A percentile compares a stretch with the other conserved stretches of the same genome.
Evolutionary conservation across 1,284 basidiomycete species (phyloP).

Genomic region (Psilocybe mexicana): DNA sequence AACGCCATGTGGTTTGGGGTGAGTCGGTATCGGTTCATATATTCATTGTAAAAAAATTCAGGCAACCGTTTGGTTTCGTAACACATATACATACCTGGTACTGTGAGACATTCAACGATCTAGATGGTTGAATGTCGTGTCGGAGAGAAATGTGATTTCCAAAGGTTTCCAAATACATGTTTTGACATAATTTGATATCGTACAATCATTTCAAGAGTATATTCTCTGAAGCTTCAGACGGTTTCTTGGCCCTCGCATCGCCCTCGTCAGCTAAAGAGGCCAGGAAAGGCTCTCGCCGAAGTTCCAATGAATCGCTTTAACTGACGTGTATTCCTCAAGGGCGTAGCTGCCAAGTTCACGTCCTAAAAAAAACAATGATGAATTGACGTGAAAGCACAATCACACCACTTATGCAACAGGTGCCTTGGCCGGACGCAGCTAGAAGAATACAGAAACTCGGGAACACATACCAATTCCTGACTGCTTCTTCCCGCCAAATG

Average conservation of each 20-base stretch:
- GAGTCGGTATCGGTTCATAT: too few species aligned
- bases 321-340: constrained; percentile 76
- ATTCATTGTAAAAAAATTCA: too few species aligned
- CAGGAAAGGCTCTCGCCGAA: constrained; percentile 79
- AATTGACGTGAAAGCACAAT: background rate
- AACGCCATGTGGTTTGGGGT: too few species aligned
- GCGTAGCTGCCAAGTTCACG: constrained; percentile 90
- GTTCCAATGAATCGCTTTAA: constrained; percentile 89
- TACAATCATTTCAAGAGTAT: background rate
- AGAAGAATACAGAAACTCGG: background rate
- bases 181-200: too few species aligned
- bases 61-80: too few species aligned
- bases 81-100: too few species aligned
- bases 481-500: constrained; percentile 92
- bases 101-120: too few species aligned
- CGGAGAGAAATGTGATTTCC: too few species aligned
- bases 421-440: background rate
- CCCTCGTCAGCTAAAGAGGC: constrained; percentile 56
- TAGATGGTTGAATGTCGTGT: too few species aligned
- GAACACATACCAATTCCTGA: constrained; percentile 45
- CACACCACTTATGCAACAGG: background rate
- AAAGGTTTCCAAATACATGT: too few species aligned
- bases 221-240: too few species aligned
- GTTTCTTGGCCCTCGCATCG: background rate
- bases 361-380: constrained; percentile 40